Conservation (phyloP, 23 red algal species). For the Pyropia yezoensis region DNA sequence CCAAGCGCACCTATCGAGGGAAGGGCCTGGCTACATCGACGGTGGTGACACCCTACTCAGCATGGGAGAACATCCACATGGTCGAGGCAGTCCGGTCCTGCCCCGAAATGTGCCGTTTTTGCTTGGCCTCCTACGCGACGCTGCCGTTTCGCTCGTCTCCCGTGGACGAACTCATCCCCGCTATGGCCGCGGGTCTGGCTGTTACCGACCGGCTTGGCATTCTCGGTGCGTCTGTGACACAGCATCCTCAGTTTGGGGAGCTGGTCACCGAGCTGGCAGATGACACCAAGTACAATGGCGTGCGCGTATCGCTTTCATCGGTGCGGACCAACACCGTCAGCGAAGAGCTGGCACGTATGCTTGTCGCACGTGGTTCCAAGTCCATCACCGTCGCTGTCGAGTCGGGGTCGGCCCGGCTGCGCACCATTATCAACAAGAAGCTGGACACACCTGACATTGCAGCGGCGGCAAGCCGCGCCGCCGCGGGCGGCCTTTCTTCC, state of each 20-base stretch:
- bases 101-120: conserved; percentile 45
- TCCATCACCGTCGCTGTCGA: conserved; percentile 37
- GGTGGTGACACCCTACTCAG: conserved; percentile 20
- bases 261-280: conserved; percentile 1
- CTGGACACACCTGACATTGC: conserved; percentile 17
- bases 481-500: conserved; percentile 14
- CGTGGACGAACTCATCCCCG: conserved; percentile 20
- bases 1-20: conserved; percentile 21
- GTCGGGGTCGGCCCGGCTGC: conserved; percentile 8
- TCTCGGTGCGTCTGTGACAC: conserved; percentile 35
- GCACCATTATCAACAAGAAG: conserved; percentile 47
- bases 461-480: conserved; percentile 10
- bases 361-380: conserved; percentile 17
- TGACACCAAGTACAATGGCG: conserved; percentile 9
- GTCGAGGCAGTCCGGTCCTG: conserved; percentile 26
- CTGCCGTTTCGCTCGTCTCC: conserved; percentile 22
- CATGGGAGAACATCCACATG: conserved; percentile 42
- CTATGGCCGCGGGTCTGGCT: conserved; percentile 7
- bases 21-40: conserved; percentile 17
- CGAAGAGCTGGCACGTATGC: conserved; percentile 10
- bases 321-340: conserved; percentile 35
- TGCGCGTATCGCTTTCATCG: conserved; percentile 34
- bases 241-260: conserved; percentile 26
- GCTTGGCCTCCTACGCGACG: conserved; percentile 22
- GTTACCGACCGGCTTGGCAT: conserved; percentile 26